These are phyloP conservation scores for Chlorella sp. DNA, from an alignment of 139 green algal genomes.

Conservation along the genomic window DNA sequence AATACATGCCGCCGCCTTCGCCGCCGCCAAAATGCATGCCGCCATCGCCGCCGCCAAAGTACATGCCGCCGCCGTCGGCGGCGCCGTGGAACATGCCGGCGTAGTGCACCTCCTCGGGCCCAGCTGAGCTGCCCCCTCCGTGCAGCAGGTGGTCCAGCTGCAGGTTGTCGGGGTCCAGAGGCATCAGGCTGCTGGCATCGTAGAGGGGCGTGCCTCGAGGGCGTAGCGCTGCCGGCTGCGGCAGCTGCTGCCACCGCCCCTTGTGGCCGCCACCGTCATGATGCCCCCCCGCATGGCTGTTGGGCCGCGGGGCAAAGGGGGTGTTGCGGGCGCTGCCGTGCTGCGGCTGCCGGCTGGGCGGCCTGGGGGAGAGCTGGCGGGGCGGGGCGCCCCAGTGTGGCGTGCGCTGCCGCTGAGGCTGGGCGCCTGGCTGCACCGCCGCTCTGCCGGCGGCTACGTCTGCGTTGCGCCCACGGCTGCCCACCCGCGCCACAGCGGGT, in stretches of 20 bases:
- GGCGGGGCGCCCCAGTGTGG: background rate
- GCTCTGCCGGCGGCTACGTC: background rate
- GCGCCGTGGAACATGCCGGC: too few relatives aligned
- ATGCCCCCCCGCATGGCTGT: background rate
- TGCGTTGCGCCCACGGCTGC: background rate
- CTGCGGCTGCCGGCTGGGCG: background rate
- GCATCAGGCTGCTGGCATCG: constrained; percentile 24
- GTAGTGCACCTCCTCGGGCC: background rate
- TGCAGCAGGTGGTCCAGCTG: background rate
- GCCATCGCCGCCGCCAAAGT: too few relatives aligned
- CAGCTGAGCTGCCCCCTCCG: background rate
- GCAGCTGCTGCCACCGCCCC: background rate
- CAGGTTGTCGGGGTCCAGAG: background rate
- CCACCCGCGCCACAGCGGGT: background rate
- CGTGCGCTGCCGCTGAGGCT: background rate
- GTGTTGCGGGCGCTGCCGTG: constrained; percentile 28
- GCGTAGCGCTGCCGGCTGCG: background rate
- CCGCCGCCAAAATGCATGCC: too few relatives aligned
- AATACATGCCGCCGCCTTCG: background rate
- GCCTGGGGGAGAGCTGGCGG: background rate
- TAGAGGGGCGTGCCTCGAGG: constrained; percentile 19
- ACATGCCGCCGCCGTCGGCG: too few relatives aligned
- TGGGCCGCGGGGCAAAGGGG: constrained; percentile 30
- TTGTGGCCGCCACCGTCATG: background rate
- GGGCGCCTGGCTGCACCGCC: background rate